Evolutionary conservation across 2,329 filamentous ascomycete species (phyloP).

Genomic region (Lasiodiplodia sp.): DNA sequence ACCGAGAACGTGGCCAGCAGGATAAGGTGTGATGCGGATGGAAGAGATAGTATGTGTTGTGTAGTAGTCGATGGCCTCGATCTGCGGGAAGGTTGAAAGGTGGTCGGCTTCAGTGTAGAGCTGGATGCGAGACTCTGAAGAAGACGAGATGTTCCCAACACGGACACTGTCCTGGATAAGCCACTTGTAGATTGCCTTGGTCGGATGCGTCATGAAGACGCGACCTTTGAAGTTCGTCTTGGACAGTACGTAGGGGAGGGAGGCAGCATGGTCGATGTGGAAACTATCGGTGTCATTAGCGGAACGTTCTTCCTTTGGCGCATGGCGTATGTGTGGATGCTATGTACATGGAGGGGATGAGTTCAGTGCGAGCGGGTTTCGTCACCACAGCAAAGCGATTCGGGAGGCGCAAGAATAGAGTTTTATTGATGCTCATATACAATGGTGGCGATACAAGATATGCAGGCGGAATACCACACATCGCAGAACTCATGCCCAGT

Average conservation of each 20-base stretch:
- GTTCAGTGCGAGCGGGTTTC: constrained; percentile 21
- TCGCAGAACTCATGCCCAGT: constrained; percentile 24
- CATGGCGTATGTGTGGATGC: neutral
- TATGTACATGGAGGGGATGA: constrained; percentile 29
- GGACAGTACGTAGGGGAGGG: constrained; percentile 94
- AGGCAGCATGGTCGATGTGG: constrained; percentile 97
- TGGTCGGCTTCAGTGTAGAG: constrained; percentile 97
- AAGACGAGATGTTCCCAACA: constrained; percentile 74
- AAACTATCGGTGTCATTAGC: constrained; percentile 68
- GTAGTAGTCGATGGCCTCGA: constrained; percentile 98
- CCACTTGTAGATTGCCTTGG: constrained; percentile 99
- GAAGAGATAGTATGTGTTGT: constrained; percentile 97
- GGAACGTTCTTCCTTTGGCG: neutral
- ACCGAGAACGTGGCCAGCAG: constrained; percentile 95
- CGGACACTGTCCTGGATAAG: constrained; percentile 96
- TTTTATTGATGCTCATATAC: constrained; percentile 33
- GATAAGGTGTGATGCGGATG: constrained; percentile 95
- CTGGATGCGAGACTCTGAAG: constrained; percentile 67
- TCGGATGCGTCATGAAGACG: constrained; percentile 99
- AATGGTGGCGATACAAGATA: constrained; percentile 28
- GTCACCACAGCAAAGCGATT: constrained; percentile 29
- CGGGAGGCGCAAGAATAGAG: constrained; percentile 22
- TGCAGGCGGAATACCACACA: constrained; percentile 20
- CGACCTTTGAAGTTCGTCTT: constrained; percentile 98
- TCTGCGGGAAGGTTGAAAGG: constrained; percentile 88